Percentiles rank a stretch among this genome's conserved stretches.
phyloP scores from a whole-genome alignment of 2,329 filamentous ascomycete genomes.

The Calycina herbarum region DNA sequence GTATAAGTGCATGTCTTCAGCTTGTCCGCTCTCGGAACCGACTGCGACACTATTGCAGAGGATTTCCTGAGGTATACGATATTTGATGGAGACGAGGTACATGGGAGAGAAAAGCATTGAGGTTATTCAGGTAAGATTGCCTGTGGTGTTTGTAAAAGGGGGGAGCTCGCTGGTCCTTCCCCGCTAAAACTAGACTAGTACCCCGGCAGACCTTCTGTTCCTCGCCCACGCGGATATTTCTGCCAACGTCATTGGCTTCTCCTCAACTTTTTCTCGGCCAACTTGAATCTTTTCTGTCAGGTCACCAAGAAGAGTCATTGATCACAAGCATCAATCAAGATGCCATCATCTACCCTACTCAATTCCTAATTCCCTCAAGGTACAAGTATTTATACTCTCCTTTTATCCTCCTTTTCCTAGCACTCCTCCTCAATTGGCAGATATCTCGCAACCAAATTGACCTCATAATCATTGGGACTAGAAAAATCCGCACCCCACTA shows the following conservation, averaged over 20 bases:
- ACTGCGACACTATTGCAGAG: too few species aligned
- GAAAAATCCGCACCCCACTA: slow-evolving; percentile 12
- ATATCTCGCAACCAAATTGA: not conserved
- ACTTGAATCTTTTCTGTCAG: not conserved
- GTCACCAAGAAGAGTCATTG: not conserved
- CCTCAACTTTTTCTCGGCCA: not conserved
- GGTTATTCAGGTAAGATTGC: not conserved
- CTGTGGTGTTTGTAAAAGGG: not conserved
- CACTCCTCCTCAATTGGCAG: not conserved
- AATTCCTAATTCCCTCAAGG: not conserved
- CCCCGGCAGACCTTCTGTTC: not conserved
- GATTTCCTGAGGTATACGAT: too few species aligned
- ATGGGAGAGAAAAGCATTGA: too few species aligned
- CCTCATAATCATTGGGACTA: not conserved
- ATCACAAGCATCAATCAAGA: not conserved
- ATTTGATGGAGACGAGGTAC: too few species aligned
- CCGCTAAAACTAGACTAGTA: not conserved
- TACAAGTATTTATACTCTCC: slow-evolving; percentile 6
- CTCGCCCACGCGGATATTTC: not conserved
- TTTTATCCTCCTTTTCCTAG: not conserved
- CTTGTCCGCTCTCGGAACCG: too few species aligned
- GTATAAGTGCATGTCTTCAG: too few species aligned
- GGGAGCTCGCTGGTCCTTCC: not conserved
- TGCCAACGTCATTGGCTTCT: not conserved
- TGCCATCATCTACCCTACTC: not conserved